A percentile compares a stretch with the other conserved stretches of the same genome.
Conservation (phyloP, 805 yeast genomes). For the Candida coleopterorum region DNA sequence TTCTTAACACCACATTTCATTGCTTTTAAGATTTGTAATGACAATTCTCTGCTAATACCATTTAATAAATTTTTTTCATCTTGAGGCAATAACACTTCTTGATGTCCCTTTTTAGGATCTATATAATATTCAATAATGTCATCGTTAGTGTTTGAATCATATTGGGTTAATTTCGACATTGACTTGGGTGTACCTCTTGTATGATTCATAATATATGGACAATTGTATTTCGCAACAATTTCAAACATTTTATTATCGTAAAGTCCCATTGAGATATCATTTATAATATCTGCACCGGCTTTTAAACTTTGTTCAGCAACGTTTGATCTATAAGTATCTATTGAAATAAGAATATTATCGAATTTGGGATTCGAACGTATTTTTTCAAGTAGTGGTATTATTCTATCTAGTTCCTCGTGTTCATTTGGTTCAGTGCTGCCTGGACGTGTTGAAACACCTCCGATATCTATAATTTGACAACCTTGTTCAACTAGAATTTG, state of each 20-base stretch:
- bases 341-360: conserved; percentile 52
- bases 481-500: conserved; percentile 49
- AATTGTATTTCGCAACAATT: conserved; percentile 64
- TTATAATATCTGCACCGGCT: conserved; percentile 87
- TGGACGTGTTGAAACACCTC: conserved; percentile 94
- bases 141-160: conserved; percentile 37
- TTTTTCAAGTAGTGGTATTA: conserved; percentile 63
- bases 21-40: conserved; percentile 52
- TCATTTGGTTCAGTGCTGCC: conserved; percentile 58
- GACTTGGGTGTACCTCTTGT: conserved; percentile 76
- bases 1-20: conserved; percentile 59
- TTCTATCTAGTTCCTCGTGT: conserved; percentile 66
- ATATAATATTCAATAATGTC: conserved; percentile 33
- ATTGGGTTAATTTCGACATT: conserved; percentile 60
- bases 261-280: conserved; percentile 82
- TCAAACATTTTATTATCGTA: conserved; percentile 62
- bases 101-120: conserved; percentile 22
- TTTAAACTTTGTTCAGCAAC: conserved; percentile 68
- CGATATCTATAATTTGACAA: conserved; percentile 81
- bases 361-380: conserved; percentile 44
- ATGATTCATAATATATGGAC: conserved; percentile 80
- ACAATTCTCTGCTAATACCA: conserved; percentile 63
- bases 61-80: conserved; percentile 39
- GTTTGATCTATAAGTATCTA: conserved; percentile 79
- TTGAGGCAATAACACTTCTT: conserved; percentile 15